Evolutionary conservation across 2,329 filamentous ascomycete species (phyloP), one percentile per base, ranked within the genome.

Genomic region (Paecilomyces niveus): DNA sequence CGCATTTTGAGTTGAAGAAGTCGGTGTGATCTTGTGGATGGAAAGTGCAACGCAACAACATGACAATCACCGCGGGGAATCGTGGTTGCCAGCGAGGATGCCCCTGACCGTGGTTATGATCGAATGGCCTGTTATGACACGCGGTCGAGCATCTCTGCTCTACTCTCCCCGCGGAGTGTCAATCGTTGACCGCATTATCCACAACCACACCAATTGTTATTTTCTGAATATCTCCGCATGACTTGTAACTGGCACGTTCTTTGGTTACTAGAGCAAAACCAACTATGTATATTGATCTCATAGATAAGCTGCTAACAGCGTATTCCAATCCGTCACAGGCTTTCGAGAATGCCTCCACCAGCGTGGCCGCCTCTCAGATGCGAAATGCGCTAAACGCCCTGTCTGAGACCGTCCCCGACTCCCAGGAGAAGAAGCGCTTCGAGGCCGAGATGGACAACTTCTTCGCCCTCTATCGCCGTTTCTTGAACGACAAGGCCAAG

Each of bases 381-480:
- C 91, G 94, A 78, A 99, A 99, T 84, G 85, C 91, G 62, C 84
- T 99, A 75, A 97, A 96, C 76, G 87, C 88, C 76, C 88, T 99
- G 63, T 85, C 90, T 68, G 94, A 99, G 80, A 89, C 88, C 9
- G 92, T 97, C 74, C 85, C 87, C 70, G 92, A 97, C 74, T 83
- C 89, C 58, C 81, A 74, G 32, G 82, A 85, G 74, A 86, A 85
- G 81, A 78, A 80, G 90, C 86, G 95, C 66, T 97, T 97, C 77
- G 93, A 97, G 81, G 95, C 92, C 3, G 93, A 99, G 81, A 97
- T 97, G 92, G 94, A 99, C 85, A 99, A 99, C 87, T 99, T 99
- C 84, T 99, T 99, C 75, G 89, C 92, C 61, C 89, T 99, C 62
- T 99, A 99, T 88, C 89, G 94, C 74, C 87, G 94, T 79, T 99